Conservation (phyloP, 306 rosid species). For the Pterocarpus santalinus region DNA sequence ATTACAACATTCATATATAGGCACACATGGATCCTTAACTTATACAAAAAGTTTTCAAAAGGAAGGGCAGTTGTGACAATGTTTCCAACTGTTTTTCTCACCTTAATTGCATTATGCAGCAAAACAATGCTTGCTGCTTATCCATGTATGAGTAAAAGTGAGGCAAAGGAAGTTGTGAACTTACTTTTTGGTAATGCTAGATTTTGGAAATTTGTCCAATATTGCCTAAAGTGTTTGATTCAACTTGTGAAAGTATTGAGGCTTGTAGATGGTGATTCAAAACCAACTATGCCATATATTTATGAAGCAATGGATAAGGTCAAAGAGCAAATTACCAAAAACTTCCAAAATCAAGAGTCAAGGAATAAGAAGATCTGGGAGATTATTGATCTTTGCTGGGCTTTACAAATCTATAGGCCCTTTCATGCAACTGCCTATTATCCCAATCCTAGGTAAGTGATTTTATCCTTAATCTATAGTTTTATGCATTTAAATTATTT, state of each 20-base stretch:
- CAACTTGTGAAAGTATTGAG: background rate
- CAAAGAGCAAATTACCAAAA: background rate
- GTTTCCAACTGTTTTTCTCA: background rate
- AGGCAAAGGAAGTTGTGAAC: background rate
- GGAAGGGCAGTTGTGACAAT: background rate
- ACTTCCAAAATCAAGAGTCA: background rate
- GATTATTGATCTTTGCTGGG: background rate
- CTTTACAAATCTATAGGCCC: background rate
- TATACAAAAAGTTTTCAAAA: too few relatives aligned
- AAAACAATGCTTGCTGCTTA: background rate
- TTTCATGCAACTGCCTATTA: background rate
- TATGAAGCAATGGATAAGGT: background rate
- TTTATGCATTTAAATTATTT: background rate
- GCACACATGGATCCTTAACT: background rate
- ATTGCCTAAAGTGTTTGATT: background rate
- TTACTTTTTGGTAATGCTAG: too few relatives aligned
- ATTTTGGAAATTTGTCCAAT: background rate
- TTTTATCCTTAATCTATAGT: too few relatives aligned
- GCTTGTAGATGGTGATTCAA: background rate
- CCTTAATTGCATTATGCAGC: background rate
- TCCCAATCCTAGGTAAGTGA: background rate
- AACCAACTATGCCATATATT: background rate
- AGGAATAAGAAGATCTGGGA: background rate
- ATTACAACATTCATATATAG: background rate
- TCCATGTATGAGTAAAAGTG: background rate